A percentile compares a stretch with the other conserved stretches of the same genome.
Conservation (phyloP, 2,329 filamentous ascomycete species). For the Sporothrix globosa region DNA sequence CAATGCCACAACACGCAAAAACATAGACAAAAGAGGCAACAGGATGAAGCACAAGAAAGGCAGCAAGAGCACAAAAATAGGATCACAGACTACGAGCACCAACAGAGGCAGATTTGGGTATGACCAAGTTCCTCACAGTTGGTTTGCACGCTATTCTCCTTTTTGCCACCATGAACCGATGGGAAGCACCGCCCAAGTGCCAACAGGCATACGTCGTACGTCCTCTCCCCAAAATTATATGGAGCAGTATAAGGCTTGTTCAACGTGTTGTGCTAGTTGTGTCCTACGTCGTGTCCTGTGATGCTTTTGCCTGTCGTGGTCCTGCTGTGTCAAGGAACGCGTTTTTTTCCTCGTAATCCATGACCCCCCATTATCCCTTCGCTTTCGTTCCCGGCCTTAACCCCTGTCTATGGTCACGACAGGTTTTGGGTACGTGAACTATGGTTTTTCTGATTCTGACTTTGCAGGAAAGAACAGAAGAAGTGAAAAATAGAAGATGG, state of each 20-base stretch:
- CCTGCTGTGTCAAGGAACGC: slow-evolving; percentile 5
- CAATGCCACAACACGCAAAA: not conserved
- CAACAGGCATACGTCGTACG: not conserved
- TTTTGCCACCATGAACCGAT: slow-evolving; percentile 31
- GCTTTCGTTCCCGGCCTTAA: slow-evolving; percentile 16
- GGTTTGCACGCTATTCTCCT: not conserved
- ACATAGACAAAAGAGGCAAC: slow-evolving; percentile 9
- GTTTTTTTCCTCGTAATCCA: not conserved
- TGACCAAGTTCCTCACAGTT: too few relatives aligned
- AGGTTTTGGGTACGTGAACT: not conserved
- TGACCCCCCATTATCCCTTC: not conserved
- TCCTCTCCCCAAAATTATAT: not conserved
- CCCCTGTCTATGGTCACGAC: not conserved
- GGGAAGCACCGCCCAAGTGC: not conserved
- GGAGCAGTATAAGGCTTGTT: slow-evolving; percentile 26
- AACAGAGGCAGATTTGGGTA: not conserved
- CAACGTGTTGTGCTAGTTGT: not conserved
- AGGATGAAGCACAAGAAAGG: slow-evolving; percentile 5
- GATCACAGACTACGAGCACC: not conserved
- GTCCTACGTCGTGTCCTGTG: not conserved
- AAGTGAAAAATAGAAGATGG: not conserved
- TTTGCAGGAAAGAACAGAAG: not conserved
- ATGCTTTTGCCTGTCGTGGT: not conserved
- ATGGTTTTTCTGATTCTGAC: not conserved
- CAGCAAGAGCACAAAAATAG: slow-evolving; percentile 1